Conservation (phyloP, 2,329 filamentous ascomycete species). For the Calonectria pseudoturangicola region DNA sequence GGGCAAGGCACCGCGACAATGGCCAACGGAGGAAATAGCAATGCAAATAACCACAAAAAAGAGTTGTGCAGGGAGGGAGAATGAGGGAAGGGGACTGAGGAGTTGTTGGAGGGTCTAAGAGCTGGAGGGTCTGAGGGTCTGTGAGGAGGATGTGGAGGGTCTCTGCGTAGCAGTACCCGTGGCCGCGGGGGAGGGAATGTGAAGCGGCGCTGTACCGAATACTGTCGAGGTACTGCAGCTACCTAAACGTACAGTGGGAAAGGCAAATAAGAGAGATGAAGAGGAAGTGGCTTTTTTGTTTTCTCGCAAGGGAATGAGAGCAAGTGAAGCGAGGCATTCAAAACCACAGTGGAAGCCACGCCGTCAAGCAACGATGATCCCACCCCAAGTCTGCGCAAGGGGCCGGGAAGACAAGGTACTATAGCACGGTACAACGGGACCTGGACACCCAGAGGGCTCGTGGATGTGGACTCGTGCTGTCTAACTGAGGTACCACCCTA, state of each 20-base stretch:
- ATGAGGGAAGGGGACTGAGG: constrained; percentile 18
- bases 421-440: constrained; percentile 29
- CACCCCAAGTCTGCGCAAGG: constrained; percentile 36
- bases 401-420: constrained; percentile 27
- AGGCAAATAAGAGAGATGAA: constrained; percentile 2
- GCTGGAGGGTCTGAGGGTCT: constrained; percentile 33
- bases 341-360: constrained; percentile 35
- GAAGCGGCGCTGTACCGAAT: constrained; percentile 20
- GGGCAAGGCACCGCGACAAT: constrained; percentile 1
- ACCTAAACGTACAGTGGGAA: constrained; percentile 24
- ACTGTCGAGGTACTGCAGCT: constrained; percentile 19
- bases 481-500: constrained; percentile 28
- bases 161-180: constrained; percentile 28
- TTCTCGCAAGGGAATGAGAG: constrained; percentile 19
- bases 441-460: constrained; percentile 23
- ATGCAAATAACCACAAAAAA: background rate
- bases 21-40: background rate
- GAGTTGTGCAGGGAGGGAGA: constrained; percentile 1
- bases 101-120: constrained; percentile 23
- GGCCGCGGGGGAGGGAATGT: constrained; percentile 14
- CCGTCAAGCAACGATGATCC: constrained; percentile 41
- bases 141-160: constrained; percentile 30
- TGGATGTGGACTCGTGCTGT: constrained; percentile 20
- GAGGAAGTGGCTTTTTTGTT: constrained; percentile 24
- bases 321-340: constrained; percentile 12